Evolutionary conservation across 2,329 filamentous ascomycete genomes (phyloP), one percentile per base, ranked within the genome.

Genomic region (Fusarium albidum): DNA sequence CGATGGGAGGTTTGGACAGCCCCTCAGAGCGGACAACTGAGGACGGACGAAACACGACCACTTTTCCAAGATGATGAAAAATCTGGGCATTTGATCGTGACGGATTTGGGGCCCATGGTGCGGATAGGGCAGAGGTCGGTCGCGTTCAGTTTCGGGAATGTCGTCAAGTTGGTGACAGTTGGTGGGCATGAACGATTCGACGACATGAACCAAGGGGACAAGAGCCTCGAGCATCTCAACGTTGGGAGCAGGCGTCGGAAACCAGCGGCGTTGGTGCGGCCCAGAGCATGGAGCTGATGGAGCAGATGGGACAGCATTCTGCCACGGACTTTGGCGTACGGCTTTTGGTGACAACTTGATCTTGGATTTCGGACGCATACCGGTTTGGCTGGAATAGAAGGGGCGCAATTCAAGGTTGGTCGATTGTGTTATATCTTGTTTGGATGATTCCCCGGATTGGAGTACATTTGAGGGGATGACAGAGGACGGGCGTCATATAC

Each of bases 61-160:
- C 73, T 85, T 11, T 74, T 77, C 46, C 62, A 71, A 7, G 70
- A 76, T 9, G 69, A 72, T 6, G 74, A 76, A 32, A 67, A 74
- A 34, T 73, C 76, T 4, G 77, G 80, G 3, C 79, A 85, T 50
- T 76, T 93, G 5, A 83, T 91, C 39, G 84, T 91, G 17, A 82
- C 82, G 3, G 79, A 80, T 38, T 75, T 89, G 2, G 90, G 90
- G 0, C 89, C 89, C 1, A 82, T 89, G 50, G 77, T 79, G 3
- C 77, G 77, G 45, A 74, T 91, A 2, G 89, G 89, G 11, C 80
- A 82, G 40, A 79, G 81, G 38, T 88, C 86, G 43, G 79, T 91
- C 4, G 90, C 85, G 0, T 81, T 93, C 26, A 88, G 82, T 0
- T 85, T 92, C 53, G 90, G 89, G 11, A 90, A 92, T 61, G 79